Evolutionary conservation across 129 eudicot species (phyloP), one percentile per base, ranked within the genome.

Genomic region (Flaveria trinervia): DNA sequence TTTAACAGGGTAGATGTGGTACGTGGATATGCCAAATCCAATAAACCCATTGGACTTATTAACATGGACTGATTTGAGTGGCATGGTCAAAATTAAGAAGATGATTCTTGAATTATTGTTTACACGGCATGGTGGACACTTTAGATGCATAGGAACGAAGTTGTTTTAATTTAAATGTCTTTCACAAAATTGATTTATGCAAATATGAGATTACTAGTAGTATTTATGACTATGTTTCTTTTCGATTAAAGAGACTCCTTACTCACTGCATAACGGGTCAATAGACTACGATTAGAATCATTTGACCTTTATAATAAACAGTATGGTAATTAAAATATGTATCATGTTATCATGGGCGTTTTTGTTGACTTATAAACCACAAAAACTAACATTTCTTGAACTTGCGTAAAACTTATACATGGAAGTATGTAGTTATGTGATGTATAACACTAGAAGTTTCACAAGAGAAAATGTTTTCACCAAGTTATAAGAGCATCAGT

Each of bases 281-380:
- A 36, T 0, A 1, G 41, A 36, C 7, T 36, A 36, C 1, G 6
- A 36, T 36, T 20, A 17, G 64, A 23, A 65, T 45, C 16, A 16
- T 50, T 30, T 73, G 78, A 65, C 70, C 70, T 73, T 55, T 41
- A 73, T 67, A 73, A 17, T 64, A 75, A 64, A 48, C 41, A 46
- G 59, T 69, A 36, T 14, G 14, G 76, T 9, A 56, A 13, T 51
- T n/a, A n/a, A 39, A 18, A 80, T 68, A 61, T 52, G 25, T 54
- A 9, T 71, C 72, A 61, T 71, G 83, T 79, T 72, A 65, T 72
- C 78, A 79, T 64, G 65, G 64, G 15, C 15, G 15, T 22, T 7
- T 7, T 64, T 28, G 12, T 56, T 36, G 78, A 71, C 52, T 48
- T 75, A 2, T 45, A 45, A 28, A 62, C 70, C 51, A 73, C 60